Evolutionary conservation across 2,329 filamentous ascomycete species (phyloP).

Genomic region (Lachnum nothofagi): DNA sequence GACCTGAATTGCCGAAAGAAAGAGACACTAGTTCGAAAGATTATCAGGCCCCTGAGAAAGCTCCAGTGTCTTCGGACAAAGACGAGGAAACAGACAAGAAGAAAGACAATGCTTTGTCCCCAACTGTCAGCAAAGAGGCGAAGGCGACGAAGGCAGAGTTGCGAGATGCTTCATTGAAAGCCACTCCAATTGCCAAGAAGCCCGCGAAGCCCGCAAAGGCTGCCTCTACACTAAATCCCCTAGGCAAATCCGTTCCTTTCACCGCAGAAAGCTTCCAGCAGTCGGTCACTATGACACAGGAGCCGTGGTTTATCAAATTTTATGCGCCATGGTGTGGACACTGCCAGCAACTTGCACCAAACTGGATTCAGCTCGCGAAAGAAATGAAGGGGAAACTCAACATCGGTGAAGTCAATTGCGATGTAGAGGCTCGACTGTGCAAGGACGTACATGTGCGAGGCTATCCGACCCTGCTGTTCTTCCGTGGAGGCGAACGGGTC

Average conservation of each 20-base stretch:
- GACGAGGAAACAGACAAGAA: conserved; percentile 16
- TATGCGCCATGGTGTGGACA: conserved; percentile 97
- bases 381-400: conserved; percentile 88
- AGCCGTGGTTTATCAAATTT: conserved; percentile 98
- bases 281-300: conserved; percentile 76
- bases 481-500: conserved; percentile 83
- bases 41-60: conserved; percentile 16
- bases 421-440: conserved; percentile 78
- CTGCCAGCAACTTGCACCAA: conserved; percentile 86
- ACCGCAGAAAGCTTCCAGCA: conserved; percentile 82
- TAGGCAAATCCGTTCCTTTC: conserved; percentile 69
- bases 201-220: conserved; percentile 48
- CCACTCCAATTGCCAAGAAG: conserved; percentile 37
- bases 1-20: conserved; percentile 59
- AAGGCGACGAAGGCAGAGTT: conserved; percentile 5
- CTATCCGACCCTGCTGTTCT: conserved; percentile 89
- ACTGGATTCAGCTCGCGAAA: conserved; percentile 83
- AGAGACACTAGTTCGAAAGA: conserved; percentile 48
- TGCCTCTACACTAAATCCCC: conserved; percentile 61
- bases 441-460: conserved; percentile 76
- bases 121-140: conserved; percentile 4
- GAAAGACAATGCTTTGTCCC: conserved; percentile 6
- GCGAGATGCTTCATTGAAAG: conserved; percentile 18
- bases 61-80: conserved; percentile 21
- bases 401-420: conserved; percentile 93